Percentiles rank a stretch among this genome's conserved stretches.
phyloP scores from a whole-genome alignment of 1,139 yeast genomes.

The Yamadazyma epiphylla region DNA sequence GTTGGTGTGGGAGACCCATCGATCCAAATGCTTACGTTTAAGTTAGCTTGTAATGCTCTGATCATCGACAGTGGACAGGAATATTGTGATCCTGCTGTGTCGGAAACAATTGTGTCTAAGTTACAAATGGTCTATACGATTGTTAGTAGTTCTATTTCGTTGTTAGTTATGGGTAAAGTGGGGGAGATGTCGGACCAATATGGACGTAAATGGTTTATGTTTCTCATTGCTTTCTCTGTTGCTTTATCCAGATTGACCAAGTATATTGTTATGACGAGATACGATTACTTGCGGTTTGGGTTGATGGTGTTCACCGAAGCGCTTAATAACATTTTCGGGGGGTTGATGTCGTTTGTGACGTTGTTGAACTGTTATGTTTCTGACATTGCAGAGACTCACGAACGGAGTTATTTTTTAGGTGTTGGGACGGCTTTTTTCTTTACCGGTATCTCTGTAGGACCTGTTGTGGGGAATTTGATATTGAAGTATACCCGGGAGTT shows the following conservation, averaged over 20 bases:
- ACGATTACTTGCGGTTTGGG: slow-evolving; percentile 27
- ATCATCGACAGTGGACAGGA: slow-evolving; percentile 8
- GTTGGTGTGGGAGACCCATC: slow-evolving; percentile 26
- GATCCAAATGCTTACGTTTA: slow-evolving; percentile 21
- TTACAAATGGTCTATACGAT: slow-evolving; percentile 22
- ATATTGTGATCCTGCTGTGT: slow-evolving; percentile 28
- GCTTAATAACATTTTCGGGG: slow-evolving; percentile 52
- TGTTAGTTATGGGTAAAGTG: slow-evolving; percentile 40
- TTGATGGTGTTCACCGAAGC: slow-evolving; percentile 30
- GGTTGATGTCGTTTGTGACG: slow-evolving; percentile 43
- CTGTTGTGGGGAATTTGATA: slow-evolving; percentile 47
- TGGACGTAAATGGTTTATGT: slow-evolving; percentile 53
- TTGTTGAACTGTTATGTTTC: slow-evolving; percentile 56
- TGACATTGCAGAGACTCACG: slow-evolving; percentile 57
- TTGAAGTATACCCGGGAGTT: slow-evolving; percentile 10
- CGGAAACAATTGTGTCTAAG: slow-evolving; percentile 32
- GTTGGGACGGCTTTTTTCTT: slow-evolving; percentile 51
- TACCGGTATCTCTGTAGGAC: slow-evolving; percentile 64
- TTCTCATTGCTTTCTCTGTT: slow-evolving; percentile 26
- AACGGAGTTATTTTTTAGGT: slow-evolving; percentile 55
- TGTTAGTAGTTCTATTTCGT: slow-evolving; percentile 20
- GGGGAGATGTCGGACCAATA: slow-evolving; percentile 60
- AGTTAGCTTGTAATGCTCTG: slow-evolving; percentile 32
- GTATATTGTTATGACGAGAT: slow-evolving; percentile 24
- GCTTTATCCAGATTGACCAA: slow-evolving; percentile 21